Conservation (phyloP, 2,329 filamentous ascomycete genomes). For the Sordariomycetes sp. region DNA sequence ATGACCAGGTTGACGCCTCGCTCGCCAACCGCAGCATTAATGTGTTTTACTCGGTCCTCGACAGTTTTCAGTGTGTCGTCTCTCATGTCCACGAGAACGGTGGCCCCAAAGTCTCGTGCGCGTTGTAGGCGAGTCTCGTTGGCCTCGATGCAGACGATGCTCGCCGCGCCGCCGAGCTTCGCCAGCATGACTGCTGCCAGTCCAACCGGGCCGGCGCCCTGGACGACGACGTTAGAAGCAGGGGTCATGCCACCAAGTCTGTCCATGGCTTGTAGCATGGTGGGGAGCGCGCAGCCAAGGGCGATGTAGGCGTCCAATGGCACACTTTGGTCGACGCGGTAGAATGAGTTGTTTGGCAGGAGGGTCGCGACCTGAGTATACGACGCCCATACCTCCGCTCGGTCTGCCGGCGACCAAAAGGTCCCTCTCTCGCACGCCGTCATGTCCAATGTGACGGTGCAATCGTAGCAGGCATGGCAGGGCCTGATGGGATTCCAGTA, state of each 20-base stretch:
- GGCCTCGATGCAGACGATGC: conserved; percentile 1
- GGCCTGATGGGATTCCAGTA: conserved; percentile 4
- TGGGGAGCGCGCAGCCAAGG: conserved; percentile 1
- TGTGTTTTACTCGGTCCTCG: neutral
- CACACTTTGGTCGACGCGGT: neutral
- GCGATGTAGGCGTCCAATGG: conserved; percentile 1
- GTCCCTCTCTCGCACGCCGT: neutral
- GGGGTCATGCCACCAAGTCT: neutral
- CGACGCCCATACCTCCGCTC: neutral
- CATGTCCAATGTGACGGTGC: neutral
- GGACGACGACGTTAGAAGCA: neutral
- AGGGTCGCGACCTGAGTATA: conserved; percentile 2
- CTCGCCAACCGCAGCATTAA: neutral
- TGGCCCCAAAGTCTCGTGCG: neutral
- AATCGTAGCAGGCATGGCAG: conserved; percentile 2
- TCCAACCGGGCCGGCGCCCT: conserved; percentile 2
- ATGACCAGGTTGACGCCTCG: neutral
- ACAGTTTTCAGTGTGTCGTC: neutral
- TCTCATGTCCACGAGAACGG: neutral
- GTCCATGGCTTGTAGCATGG: conserved; percentile 1
- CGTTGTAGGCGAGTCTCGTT: neutral
- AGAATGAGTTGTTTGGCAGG: conserved; percentile 1
- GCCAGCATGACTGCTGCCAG: conserved; percentile 2
- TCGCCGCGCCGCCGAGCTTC: neutral
- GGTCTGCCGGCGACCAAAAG: conserved; percentile 2